Conservation (phyloP, 148 eudicot genomes). For the Oxyria digyna region DNA sequence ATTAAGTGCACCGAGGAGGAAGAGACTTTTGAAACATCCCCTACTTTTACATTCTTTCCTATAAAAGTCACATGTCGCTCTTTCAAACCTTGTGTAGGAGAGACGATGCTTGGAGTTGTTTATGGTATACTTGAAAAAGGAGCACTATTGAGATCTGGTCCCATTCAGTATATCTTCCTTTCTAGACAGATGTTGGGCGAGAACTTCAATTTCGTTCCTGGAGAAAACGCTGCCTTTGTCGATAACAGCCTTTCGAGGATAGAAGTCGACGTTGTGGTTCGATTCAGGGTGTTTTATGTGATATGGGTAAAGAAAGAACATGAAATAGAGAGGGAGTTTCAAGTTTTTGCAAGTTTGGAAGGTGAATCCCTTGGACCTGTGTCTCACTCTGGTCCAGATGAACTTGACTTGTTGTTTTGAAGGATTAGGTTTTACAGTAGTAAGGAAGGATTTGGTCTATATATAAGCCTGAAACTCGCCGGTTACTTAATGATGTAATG, state of each 20-base stretch:
- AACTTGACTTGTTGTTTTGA: constrained; percentile 18
- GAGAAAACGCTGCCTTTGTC: constrained; percentile 9
- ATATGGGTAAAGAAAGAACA: constrained; percentile 23
- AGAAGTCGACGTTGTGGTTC: constrained; percentile 27
- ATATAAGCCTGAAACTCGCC: no score
- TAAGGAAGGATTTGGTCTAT: no score
- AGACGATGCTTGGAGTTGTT: constrained; percentile 35
- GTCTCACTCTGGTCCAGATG: constrained; percentile 29
- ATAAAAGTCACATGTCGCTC: constrained; percentile 25
- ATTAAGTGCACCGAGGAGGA: constrained; percentile 25
- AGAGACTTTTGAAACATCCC: not conserved
- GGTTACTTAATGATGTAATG: no score
- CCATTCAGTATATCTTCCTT: constrained; percentile 24
- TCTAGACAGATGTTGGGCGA: constrained; percentile 24
- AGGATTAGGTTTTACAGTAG: no score
- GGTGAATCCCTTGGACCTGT: constrained; percentile 44
- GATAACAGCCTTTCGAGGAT: constrained; percentile 27
- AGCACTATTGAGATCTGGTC: constrained; percentile 30
- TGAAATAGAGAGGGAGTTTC: constrained; percentile 14
- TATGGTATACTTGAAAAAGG: constrained; percentile 12
- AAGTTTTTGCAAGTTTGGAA: constrained; percentile 32
- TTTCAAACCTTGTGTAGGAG: constrained; percentile 31
- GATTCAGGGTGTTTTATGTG: constrained; percentile 25
- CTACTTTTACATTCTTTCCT: constrained; percentile 11
- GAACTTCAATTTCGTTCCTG: not conserved